A percentile compares a stretch with the other conserved stretches of the same genome.
Conservation (phyloP, 352 stramenopile species). For the Globisporangium megalacanthum region DNA sequence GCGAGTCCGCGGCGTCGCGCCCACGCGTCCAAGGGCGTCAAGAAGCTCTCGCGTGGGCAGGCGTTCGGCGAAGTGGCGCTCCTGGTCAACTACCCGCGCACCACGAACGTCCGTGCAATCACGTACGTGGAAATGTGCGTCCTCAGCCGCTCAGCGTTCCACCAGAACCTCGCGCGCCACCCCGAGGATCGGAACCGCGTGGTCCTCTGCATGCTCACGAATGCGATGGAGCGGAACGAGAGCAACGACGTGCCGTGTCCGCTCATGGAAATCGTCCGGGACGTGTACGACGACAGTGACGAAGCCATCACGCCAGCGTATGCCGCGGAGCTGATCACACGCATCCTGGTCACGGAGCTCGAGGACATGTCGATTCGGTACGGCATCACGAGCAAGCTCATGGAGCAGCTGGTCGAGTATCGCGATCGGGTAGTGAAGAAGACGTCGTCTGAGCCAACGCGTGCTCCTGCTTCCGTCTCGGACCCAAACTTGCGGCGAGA, state of each 20-base stretch:
- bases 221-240: constrained; percentile 21
- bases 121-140: constrained; percentile 40
- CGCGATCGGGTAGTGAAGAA: not conserved
- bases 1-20: no score
- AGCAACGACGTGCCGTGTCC: constrained; percentile 15
- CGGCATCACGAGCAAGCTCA: constrained; percentile 16
- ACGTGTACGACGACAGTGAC: constrained; percentile 7
- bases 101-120: constrained; percentile 22
- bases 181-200: constrained; percentile 26
- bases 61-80: constrained; percentile 45
- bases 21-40: not conserved
- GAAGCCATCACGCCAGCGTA: constrained; percentile 11
- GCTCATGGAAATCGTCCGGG: constrained; percentile 14
- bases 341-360: constrained; percentile 10
- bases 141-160: constrained; percentile 22
- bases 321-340: constrained; percentile 17
- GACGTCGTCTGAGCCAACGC: not conserved
- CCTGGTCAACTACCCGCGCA: constrained; percentile 36
- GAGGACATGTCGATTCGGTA: constrained; percentile 22
- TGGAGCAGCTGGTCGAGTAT: constrained; percentile 10
- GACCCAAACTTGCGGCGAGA: no score
- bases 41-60: constrained; percentile 19
- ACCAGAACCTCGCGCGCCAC: constrained; percentile 22
- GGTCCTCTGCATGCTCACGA: constrained; percentile 16
- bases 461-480: no score